These are phyloP conservation scores for Ustilago cynodontis DNA, from an alignment of 1,284 basidiomycete genomes.

Conservation along the genomic window DNA sequence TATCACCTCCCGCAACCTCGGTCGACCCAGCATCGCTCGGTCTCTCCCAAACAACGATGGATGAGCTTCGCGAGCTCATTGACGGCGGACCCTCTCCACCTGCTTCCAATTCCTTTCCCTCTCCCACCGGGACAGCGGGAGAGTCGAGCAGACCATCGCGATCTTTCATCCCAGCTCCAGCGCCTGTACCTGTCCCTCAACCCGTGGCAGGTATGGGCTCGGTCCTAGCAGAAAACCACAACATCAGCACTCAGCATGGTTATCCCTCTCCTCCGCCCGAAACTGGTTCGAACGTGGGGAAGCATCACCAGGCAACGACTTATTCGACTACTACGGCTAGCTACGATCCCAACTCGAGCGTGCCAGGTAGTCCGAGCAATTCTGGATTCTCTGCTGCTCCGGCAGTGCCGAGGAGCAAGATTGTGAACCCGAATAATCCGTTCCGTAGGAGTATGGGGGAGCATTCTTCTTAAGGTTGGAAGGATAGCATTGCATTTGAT, in stretches of 20 bases:
- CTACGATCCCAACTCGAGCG: constrained; percentile 15
- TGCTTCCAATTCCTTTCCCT: constrained; percentile 26
- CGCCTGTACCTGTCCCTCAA: constrained; percentile 42
- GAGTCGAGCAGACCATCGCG: constrained; percentile 13
- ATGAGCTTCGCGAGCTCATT: constrained; percentile 60
- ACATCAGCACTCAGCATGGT: constrained; percentile 32
- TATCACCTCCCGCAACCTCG: constrained; percentile 9
- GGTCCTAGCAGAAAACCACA: constrained; percentile 19
- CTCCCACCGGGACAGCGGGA: constrained; percentile 5
- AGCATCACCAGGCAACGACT: constrained; percentile 18
- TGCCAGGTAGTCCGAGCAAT: constrained; percentile 26
- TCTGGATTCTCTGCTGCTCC: constrained; percentile 20
- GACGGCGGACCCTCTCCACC: constrained; percentile 45
- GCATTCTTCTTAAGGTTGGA: constrained; percentile 17
- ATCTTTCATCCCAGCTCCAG: constrained; percentile 22
- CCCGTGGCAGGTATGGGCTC: constrained; percentile 39
- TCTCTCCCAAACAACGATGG: constrained; percentile 51
- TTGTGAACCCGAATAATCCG: constrained; percentile 58
- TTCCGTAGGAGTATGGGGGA: constrained; percentile 53
- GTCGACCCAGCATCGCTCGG: constrained; percentile 45
- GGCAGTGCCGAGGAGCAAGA: constrained; percentile 26
- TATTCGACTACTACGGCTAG: constrained; percentile 31
- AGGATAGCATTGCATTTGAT: neutral
- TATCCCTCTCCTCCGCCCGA: constrained; percentile 48
- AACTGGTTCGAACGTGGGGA: constrained; percentile 3